phyloP scores from a whole-genome alignment of 108 stramenopile species.

The Phaeodactylum tricornutum region DNA sequence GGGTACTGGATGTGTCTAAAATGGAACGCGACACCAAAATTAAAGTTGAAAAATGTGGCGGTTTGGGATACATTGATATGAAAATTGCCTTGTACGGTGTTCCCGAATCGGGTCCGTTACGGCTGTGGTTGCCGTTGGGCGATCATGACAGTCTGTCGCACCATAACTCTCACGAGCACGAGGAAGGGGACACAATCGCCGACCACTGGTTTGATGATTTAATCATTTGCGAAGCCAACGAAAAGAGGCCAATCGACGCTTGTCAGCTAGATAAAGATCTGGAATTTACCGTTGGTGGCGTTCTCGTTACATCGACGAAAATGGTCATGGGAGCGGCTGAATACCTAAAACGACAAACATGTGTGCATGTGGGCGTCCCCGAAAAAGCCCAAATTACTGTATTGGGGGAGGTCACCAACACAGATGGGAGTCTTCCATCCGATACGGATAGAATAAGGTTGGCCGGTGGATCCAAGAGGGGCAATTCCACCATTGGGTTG shows the following conservation, averaged over 20 bases:
- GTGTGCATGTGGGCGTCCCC: slow-evolving; percentile 60
- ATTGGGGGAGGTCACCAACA: slow-evolving; percentile 18
- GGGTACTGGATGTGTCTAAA: slow-evolving; percentile 77
- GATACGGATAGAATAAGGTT: slow-evolving; percentile 13
- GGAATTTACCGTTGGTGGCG: slow-evolving; percentile 43
- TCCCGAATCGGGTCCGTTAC: slow-evolving; percentile 53
- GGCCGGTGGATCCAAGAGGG: not conserved
- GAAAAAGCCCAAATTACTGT: slow-evolving; percentile 33
- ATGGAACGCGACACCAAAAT: slow-evolving; percentile 68
- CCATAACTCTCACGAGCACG: slow-evolving; percentile 18
- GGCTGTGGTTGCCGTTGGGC: slow-evolving; percentile 50
- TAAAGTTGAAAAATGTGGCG: slow-evolving; percentile 64
- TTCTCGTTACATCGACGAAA: slow-evolving; percentile 15
- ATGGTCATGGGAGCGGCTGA: slow-evolving; percentile 50
- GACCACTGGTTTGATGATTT: slow-evolving; percentile 53
- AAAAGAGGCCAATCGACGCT: slow-evolving; percentile 55
- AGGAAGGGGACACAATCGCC: slow-evolving; percentile 22
- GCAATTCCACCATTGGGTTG: slow-evolving; percentile 10
- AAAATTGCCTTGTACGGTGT: slow-evolving; percentile 80
- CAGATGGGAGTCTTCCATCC: slow-evolving; percentile 16
- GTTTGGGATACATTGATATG: slow-evolving; percentile 80
- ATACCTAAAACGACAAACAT: slow-evolving; percentile 71
- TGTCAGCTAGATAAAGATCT: slow-evolving; percentile 64
- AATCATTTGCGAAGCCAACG: slow-evolving; percentile 80
- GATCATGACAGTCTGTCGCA: slow-evolving; percentile 9